These are phyloP conservation scores for Coccomyxa sp. DNA, from an alignment of 139 green algal genomes.

Conservation along the genomic window DNA sequence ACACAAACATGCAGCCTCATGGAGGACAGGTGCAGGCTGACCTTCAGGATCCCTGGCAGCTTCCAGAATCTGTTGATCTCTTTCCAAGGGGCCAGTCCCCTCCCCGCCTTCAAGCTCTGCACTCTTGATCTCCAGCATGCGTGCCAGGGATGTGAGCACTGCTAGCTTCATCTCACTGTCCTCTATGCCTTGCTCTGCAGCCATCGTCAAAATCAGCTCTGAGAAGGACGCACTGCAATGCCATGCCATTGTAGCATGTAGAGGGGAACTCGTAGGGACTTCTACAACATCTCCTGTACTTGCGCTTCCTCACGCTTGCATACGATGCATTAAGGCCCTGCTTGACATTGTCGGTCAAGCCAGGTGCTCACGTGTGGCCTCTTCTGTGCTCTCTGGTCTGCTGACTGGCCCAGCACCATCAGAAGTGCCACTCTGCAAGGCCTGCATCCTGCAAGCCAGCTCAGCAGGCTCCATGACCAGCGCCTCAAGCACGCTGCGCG, in stretches of 20 bases:
- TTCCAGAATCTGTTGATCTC: conserved; percentile 40
- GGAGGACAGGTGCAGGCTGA: background rate
- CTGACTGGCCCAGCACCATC: background rate
- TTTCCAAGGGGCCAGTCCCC: conserved; percentile 55
- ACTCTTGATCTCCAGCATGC: conserved; percentile 65
- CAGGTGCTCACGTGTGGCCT: too few species aligned
- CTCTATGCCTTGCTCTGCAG: conserved; percentile 20
- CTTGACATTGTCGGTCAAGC: too few species aligned
- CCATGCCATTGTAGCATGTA: background rate
- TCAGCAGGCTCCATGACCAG: conserved; percentile 51
- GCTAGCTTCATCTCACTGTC: conserved; percentile 56
- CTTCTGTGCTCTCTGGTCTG: too few species aligned
- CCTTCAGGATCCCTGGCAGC: background rate
- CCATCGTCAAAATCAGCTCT: background rate
- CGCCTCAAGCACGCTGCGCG: conserved; percentile 3
- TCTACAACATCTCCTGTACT: background rate
- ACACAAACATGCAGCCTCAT: background rate
- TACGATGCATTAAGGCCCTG: background rate
- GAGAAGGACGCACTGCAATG: background rate
- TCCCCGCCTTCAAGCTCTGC: conserved; percentile 52
- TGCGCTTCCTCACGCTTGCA: background rate
- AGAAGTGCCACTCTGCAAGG: background rate
- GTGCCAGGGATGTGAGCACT: conserved; percentile 57
- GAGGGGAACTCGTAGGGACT: background rate
- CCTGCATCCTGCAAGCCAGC: conserved; percentile 26